phyloP scores from a whole-genome alignment of 2,329 filamentous ascomycete genomes.

The Albophoma yamanashiensis region DNA sequence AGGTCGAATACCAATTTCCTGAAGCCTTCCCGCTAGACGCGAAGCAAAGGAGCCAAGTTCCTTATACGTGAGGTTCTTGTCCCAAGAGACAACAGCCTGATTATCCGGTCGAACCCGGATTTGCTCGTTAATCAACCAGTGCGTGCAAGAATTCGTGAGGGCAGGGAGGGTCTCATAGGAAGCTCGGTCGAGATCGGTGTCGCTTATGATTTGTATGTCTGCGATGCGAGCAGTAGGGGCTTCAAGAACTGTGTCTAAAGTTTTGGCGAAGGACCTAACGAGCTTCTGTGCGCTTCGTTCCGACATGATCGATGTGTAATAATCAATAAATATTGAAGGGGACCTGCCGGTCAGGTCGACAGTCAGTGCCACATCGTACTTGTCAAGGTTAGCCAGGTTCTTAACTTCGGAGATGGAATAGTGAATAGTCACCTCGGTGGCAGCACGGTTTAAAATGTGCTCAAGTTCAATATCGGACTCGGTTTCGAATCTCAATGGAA shows the following conservation, averaged over 20 bases:
- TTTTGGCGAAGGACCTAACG: background rate
- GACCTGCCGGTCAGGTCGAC: background rate
- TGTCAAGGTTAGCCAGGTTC: background rate
- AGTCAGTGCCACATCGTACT: background rate
- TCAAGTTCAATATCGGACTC: background rate
- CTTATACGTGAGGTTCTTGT: background rate
- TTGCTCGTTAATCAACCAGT: constrained; percentile 4
- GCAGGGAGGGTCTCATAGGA: background rate
- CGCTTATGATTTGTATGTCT: background rate
- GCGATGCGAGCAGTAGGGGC: background rate
- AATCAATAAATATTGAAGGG: background rate
- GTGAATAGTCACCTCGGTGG: background rate
- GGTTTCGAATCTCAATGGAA: background rate
- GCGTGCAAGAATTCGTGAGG: constrained; percentile 1
- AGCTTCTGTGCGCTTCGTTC: background rate
- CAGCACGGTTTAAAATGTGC: background rate
- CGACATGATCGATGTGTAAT: background rate
- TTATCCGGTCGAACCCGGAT: background rate
- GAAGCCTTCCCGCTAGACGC: background rate
- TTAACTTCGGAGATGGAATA: background rate
- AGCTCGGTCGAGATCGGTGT: background rate
- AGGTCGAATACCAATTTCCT: background rate
- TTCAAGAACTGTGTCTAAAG: background rate
- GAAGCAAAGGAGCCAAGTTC: background rate
- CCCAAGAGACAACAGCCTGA: constrained; percentile 5